Conservation (phyloP, 768 basidiomycete species). For the Chalciporus pseudorubinellus region DNA sequence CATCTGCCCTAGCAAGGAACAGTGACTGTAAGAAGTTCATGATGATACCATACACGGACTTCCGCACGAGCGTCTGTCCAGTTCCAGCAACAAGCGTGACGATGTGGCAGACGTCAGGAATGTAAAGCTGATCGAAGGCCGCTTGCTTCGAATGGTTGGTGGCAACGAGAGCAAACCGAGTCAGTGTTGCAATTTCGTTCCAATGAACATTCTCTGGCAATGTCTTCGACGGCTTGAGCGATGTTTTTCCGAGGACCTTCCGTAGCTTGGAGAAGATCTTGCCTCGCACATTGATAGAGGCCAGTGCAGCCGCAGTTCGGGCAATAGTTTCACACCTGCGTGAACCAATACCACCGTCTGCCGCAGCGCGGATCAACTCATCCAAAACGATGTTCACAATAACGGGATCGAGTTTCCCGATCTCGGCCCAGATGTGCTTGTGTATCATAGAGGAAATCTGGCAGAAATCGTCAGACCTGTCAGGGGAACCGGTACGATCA, state of each 20-base stretch:
- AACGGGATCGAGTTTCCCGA: conserved; percentile 64
- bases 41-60: conserved; percentile 77
- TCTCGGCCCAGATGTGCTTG: conserved; percentile 72
- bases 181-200: conserved; percentile 78
- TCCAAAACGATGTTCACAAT: conserved; percentile 74
- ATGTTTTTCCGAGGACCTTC: conserved; percentile 74
- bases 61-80: conserved; percentile 71
- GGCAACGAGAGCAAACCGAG: conserved; percentile 71
- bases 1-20: conserved; percentile 57
- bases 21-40: conserved; percentile 82
- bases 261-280: conserved; percentile 76
- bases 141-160: conserved; percentile 64
- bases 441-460: conserved; percentile 69
- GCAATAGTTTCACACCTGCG: conserved; percentile 72
- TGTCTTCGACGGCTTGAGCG: conserved; percentile 57
- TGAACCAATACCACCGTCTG: conserved; percentile 80
- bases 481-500: background rate
- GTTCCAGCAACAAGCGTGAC: conserved; percentile 74
- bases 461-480: conserved; percentile 4
- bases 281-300: conserved; percentile 76
- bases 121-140: conserved; percentile 69
- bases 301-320: conserved; percentile 68
- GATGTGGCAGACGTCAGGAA: conserved; percentile 81
- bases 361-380: conserved; percentile 76
- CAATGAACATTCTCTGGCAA: conserved; percentile 72